Evolutionary conservation across 495 filamentous ascomycete genomes (phyloP), one percentile per base, ranked within the genome.

Genomic region (Lentithecium fluviatile): DNA sequence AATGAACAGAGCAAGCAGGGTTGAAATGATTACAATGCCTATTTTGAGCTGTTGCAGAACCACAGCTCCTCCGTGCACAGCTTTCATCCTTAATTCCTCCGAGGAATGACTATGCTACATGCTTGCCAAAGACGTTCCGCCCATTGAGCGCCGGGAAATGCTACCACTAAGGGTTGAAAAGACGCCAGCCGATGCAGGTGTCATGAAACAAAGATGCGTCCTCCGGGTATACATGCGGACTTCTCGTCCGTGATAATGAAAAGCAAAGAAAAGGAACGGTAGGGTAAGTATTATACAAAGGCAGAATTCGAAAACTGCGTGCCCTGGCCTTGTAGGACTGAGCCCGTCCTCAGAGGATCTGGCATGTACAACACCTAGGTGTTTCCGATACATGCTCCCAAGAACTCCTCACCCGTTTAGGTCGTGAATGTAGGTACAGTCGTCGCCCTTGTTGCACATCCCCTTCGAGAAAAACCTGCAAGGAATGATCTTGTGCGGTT

Each of bases 371-470:
- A 32, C 29, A 32, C 10, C 29, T 32, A 32, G 29, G 10, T 3
- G 4, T 4, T 32, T 10, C 29, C 29, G 29, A 32, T 32, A 10
- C 10, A 32, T 4, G 29, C 29, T 32, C 10, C 29, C 10, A 32
- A 4, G 29, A 32, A 4, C 29, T 32, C 10, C 13, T 37, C 55
- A 19, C 8, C 29, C 26, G 24, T 56, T 61, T 23, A 10, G n/a
- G 38, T 85, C 82, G 62, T 96, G 91, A 45, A 88, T 79, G 74
- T 84, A 96, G 0, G 89, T 94, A 71, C 91, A 96, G 34, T 87
- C 85, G 17, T 88, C 87, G 3, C 91, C 91, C 73, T 95, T 94
- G 17, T 79, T 78, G 74, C 91, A 96, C 71, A 85, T 86, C 15
- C 90, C 90, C 56, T 88, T 81, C 6, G 80, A 76, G 78, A 80